phyloP scores from a whole-genome alignment of 352 stramenopile species.

The Globisporangium uncinulatum region DNA sequence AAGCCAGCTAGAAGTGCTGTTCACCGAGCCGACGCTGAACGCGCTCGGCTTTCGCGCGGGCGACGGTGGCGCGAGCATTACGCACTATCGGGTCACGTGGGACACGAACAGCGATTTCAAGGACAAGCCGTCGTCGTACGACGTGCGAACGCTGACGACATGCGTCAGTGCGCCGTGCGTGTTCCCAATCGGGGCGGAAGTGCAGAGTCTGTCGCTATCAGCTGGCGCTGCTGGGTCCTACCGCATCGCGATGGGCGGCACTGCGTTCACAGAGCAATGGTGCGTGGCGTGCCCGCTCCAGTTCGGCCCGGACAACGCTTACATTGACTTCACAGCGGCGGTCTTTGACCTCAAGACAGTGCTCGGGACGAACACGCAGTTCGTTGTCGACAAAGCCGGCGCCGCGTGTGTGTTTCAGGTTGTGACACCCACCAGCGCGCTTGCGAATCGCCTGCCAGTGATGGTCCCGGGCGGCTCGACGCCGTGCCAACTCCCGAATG shows the following conservation, averaged over 20 bases:
- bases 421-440: constrained; percentile 20
- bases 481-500: constrained; percentile 29
- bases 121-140: constrained; percentile 30
- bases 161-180: constrained; percentile 53
- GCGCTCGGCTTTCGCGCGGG: constrained; percentile 49
- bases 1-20: constrained; percentile 74
- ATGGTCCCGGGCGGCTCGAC: constrained; percentile 14
- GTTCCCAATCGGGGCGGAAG: constrained; percentile 88
- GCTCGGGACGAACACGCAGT: constrained; percentile 71
- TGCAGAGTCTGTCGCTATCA: constrained; percentile 88
- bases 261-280: constrained; percentile 25
- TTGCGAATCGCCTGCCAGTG: constrained; percentile 36
- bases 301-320: constrained; percentile 31
- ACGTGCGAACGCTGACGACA: constrained; percentile 42
- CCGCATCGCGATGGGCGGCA: constrained; percentile 45
- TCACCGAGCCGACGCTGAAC: constrained; percentile 64
- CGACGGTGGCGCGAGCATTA: constrained; percentile 54
- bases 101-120: constrained; percentile 41
- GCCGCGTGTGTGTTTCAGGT: constrained; percentile 59
- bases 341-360: constrained; percentile 51
- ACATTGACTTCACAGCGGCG: constrained; percentile 61
- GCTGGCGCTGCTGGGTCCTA: constrained; percentile 64
- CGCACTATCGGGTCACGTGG: constrained; percentile 59
- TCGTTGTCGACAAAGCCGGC: constrained; percentile 43
- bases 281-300: constrained; percentile 32